Base-by-base conservation (phyloP, 2,329 filamentous ascomycete genomes). In the Ceratocystis albifundus region DNA sequence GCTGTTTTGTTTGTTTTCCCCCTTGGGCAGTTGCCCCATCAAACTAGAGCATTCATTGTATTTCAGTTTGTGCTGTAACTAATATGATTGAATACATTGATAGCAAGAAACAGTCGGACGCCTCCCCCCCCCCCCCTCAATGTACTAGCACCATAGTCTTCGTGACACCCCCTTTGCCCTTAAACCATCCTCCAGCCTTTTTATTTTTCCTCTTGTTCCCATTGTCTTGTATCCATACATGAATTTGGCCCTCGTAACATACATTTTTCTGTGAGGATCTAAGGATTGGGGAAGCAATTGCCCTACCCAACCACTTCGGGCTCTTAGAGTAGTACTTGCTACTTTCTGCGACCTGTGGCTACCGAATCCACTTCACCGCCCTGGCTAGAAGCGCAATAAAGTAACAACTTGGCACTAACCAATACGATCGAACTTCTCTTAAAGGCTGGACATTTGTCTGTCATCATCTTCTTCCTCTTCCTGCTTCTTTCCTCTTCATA, bases 391-490 rank as follows among this genome's bases (percentile, higher is more conserved):
- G 48, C 48, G 36, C 36, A 41, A 53, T 10, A 15, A 53, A 12
- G 48, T 50, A 50, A 25, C 48, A 57, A 57, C 53, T 32, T n/a
- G 53, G 25, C 55, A 32, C 55, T 59, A 59, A 36, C n/a, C 55
- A 36, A 53, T 22, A 59, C 25, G 22, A 48, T 48, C 22, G 25
- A 4, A 12, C 41, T 53, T 17, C 44, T 66, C 66, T 67, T 66
- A 66, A 66, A 66, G 45, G 28, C 57, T 6, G 22, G 50, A 15
- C 50, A 15, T 8, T 25, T 20, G 46, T n/a, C 46, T 48, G 22
- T 20, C 12, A 12, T 61, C 32, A 32, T 44, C 59, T 66, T 57
- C 62, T 66, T 67, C 65, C 50, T 66, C 64, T 64, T 55, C 61
- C 55, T 61, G 61, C 66, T 64, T 61, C 67, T 63, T 45, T 61